A percentile compares a stretch with the other conserved stretches of the same genome.
Evolutionary conservation across 129 eudicot species (phyloP).

Genomic region (Lactuca sativa): DNA sequence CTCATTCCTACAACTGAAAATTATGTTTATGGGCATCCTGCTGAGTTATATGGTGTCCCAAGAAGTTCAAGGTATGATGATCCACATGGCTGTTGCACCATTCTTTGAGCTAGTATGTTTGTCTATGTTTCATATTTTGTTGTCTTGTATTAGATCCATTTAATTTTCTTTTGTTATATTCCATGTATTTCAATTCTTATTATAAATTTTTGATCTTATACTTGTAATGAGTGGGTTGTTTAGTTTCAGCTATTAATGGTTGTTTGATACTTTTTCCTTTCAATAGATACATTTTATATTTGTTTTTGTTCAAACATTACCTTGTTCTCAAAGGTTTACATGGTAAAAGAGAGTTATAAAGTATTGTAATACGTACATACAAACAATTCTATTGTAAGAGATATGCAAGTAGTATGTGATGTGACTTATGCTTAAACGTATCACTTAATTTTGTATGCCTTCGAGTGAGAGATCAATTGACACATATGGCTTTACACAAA

Average conservation of each 20-base stretch:
- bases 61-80: background rate
- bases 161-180: too few relatives aligned
- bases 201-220: too few relatives aligned
- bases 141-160: background rate
- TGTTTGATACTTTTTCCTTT: background rate
- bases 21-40: conserved; percentile 5
- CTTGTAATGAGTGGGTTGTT: background rate
- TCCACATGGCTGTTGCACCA: conserved; percentile 9
- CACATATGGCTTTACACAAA: too few relatives aligned
- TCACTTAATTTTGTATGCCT: too few relatives aligned
- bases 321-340: background rate
- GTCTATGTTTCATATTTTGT: background rate
- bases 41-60: background rate
- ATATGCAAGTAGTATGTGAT: too few relatives aligned
- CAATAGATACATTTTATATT: too few relatives aligned
- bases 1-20: background rate
- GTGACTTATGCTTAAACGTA: too few relatives aligned
- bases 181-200: too few relatives aligned
- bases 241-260: background rate
- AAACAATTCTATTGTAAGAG: too few relatives aligned
- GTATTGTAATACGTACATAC: too few relatives aligned
- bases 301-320: background rate
- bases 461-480: too few relatives aligned
- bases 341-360: background rate
- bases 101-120: conserved; percentile 4